phyloP scores from a whole-genome alignment of 1,139 yeast genomes.

The Pneumocystis oryctolagi region DNA sequence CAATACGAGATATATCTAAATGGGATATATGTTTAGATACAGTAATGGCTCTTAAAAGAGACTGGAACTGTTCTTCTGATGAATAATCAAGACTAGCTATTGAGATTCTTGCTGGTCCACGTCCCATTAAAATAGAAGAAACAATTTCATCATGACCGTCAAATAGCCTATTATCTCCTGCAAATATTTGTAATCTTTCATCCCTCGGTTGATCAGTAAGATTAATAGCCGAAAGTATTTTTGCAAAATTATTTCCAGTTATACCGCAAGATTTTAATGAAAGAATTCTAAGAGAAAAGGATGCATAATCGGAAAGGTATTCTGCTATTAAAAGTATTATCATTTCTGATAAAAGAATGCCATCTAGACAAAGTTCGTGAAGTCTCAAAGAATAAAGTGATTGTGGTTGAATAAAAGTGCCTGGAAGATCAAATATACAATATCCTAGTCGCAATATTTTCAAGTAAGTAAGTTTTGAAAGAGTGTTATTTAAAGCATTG shows the following conservation, averaged over 20 bases:
- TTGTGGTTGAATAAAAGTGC: background rate
- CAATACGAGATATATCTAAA: conserved; percentile 7
- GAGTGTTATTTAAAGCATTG: background rate
- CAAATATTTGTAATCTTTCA: background rate
- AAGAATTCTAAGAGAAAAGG: background rate
- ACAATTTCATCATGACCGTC: background rate
- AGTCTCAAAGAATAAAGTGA: background rate
- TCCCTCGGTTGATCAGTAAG: background rate
- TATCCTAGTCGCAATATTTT: background rate
- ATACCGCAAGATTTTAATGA: background rate
- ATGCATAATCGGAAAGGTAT: background rate
- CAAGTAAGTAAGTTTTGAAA: background rate
- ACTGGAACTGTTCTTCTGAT: conserved; percentile 6
- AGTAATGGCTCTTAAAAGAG: conserved; percentile 3
- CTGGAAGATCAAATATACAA: background rate
- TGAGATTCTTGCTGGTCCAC: conserved; percentile 4
- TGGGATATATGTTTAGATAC: conserved; percentile 5
- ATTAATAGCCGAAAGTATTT: background rate
- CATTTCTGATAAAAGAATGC: background rate
- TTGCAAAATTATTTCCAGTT: background rate
- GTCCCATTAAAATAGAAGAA: background rate
- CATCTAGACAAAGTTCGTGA: background rate
- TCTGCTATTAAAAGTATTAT: background rate
- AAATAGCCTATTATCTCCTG: background rate
- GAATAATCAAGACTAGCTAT: conserved; percentile 10